Evolutionary conservation across 2,329 filamentous ascomycete genomes (phyloP), one percentile per base, ranked within the genome.

Genomic region (Clarireedia sp.): DNA sequence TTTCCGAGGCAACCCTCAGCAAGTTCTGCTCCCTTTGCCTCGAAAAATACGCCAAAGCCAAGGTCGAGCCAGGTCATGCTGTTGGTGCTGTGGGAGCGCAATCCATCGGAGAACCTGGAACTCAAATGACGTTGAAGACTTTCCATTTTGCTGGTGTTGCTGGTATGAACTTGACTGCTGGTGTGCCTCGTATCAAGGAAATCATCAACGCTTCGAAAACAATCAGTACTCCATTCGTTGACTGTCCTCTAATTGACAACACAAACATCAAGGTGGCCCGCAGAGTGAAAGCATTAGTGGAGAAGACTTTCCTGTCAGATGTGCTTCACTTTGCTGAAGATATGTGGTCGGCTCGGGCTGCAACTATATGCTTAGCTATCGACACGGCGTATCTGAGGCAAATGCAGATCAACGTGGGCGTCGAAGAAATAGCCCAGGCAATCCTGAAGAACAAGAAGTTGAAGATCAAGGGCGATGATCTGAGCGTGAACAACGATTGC

Each of bases 91-190:
- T 97, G 38, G 94, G 94, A 62, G 94, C 94, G 1, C 94, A 99
- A 71, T 97, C 92, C 1, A 99, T 99, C 64, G 94, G 94, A 73
- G 94, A 99, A 68, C 94, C 94, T 0, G 94, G 94, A 69, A 99
- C 94, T 0, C 94, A 99, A 72, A 99, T 99, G 94, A 99, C 94
- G 1, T 75, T 99, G 61, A 97, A 97, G 75, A 97, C 94, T 69
- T 97, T 97, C 83, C 94, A 97, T 87, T 99, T 99, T 76, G 94
- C 94, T 69, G 94, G 94, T 87, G 94, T 99, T 61, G 94, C 94
- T 44, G 92, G 92, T 70, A 97, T 99, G 94, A 96, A 90, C 79
- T 96, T 99, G 68, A 99, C 94, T 0, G 90, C 96, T 68, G 94
- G 94, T 88, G 94, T 99, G 6, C 94, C 94, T 1, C 92, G 94